phyloP scores from a whole-genome alignment of 1,284 basidiomycete species.

The Cryptococcus sp. region DNA sequence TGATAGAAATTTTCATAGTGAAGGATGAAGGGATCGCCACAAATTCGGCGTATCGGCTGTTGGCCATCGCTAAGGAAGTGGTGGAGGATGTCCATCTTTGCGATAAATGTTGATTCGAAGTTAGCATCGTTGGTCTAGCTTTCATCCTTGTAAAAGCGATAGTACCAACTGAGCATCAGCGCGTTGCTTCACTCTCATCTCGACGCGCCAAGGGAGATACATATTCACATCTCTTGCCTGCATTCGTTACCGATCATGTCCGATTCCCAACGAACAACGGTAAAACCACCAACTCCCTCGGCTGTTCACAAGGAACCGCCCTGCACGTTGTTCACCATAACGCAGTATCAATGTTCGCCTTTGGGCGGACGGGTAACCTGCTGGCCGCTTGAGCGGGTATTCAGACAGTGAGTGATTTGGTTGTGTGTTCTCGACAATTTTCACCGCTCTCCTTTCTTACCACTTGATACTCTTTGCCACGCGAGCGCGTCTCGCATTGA shows the following conservation, averaged over 20 bases:
- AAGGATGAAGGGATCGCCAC: background rate
- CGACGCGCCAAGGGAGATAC: too few species aligned
- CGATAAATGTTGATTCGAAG: background rate
- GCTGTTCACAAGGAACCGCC: constrained; percentile 11
- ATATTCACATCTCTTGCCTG: too few species aligned
- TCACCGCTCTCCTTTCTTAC: background rate
- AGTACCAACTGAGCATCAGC: too few species aligned
- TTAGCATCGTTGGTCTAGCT: too few species aligned
- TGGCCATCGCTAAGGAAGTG: background rate
- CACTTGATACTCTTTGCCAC: background rate
- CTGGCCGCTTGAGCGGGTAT: constrained; percentile 43
- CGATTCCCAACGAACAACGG: background rate
- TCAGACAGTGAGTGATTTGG: constrained; percentile 35
- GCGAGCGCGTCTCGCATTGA: constrained; percentile 3
- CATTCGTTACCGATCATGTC: background rate
- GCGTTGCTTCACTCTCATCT: too few species aligned
- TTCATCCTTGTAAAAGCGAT: too few species aligned
- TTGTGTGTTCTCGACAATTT: background rate
- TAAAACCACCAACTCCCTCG: background rate
- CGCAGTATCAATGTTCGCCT: constrained; percentile 41
- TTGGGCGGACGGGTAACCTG: constrained; percentile 35
- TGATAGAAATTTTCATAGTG: too few species aligned
- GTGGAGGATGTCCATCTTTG: background rate
- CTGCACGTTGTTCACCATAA: constrained; percentile 36
- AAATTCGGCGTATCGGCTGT: background rate